Evolutionary conservation across 805 yeast genomes (phyloP), one percentile per base, ranked within the genome.

Genomic region (Naumovozyma dairenensis): DNA sequence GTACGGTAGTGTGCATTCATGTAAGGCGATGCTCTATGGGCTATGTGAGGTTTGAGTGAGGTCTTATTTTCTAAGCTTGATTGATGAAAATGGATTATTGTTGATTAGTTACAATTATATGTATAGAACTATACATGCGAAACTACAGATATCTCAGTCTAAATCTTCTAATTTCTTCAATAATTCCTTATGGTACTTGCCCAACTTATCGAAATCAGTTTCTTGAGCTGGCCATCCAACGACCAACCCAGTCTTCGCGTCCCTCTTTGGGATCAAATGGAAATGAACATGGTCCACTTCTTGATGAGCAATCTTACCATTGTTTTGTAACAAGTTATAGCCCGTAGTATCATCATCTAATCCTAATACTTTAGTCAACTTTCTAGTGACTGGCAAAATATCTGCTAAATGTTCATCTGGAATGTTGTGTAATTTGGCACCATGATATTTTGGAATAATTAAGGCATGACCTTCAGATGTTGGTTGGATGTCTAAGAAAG

Each of bases 181-280:
- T 38, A 87, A 57, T 40, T 74, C 68, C 46, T 74, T 72, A 52
- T 84, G 93, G 28, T 74, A 63, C 39, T 69, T 66, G 34, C 80
- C 79, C 53, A 87, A 65, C 34, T 77, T 74, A 10, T 67, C 86
- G 58, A 82, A 77, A 53, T 82, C 81, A 21, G 89, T 81, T 36
- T 67, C 73, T 48, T 77, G 72, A 14, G 86, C 78, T n/a, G 97
- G 97, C 97, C 98, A 92, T 18, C 92, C 95, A 21, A 89, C 85
- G 22, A 69, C 70, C 43, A 89, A 69, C 1, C 98, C 98, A 14
- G 87, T 66, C 26, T 70, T 69, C 2, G 59, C 64, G 48, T 77
- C 78, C 38, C 70, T 71, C 71, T 89, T 89, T 32, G 98, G 98
- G 55, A 89, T 89, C 58, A 89, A 74, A 59, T 89, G 98, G 72